Evolutionary conservation across 2,329 filamentous ascomycete species (phyloP), one percentile per base, ranked within the genome.

Genomic region (Aspergillus fructus): DNA sequence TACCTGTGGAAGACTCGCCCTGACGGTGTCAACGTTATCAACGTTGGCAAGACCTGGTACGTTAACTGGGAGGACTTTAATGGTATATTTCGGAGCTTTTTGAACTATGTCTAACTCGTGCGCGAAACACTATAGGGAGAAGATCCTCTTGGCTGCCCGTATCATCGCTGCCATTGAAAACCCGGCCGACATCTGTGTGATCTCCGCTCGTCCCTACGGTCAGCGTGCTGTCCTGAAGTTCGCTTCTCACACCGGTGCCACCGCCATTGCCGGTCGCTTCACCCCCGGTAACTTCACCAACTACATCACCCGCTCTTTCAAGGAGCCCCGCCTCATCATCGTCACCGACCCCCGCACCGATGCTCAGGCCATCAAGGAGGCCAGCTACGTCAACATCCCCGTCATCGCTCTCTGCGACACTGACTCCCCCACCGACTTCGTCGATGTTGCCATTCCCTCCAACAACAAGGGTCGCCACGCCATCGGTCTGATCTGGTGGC

Each of bases 221-320:
- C 94, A 99, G 87, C 93, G 94, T 83, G 93, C 94, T 73, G 96
- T 99, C 77, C 90, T 99, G 79, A 99, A 99, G 89, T 99, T 99
- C 85, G 94, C 94, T 75, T 85, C 92, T 67, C 94, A 99, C 89
- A 99, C 94, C 69, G 94, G 94, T 79, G 93, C 96, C 75, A 90
- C 92, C 75, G 90, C 94, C 80, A 99, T 99, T 76, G 96, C 94
- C 75, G 94, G 94, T 84, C 94, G 94, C 80, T 99, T 99, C 90
- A 99, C 94, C 78, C 94, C 94, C 79, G 94, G 94, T 90, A 96
- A 93, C 82, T 99, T 99, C 89, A 99, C 94, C 87, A 99, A 99
- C 89, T 99, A 99, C 90, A 99, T 99, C 89, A 99, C 96, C 81
- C 93, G 94, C 77, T 97, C 94, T 68, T 99, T 99, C 92, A 97